Percentiles rank a stretch among this genome's conserved stretches.
These are phyloP conservation scores for Dryadomyces quercus-mongolicae DNA, from an alignment of 2,329 filamentous ascomycete species.

Conservation along the genomic window DNA sequence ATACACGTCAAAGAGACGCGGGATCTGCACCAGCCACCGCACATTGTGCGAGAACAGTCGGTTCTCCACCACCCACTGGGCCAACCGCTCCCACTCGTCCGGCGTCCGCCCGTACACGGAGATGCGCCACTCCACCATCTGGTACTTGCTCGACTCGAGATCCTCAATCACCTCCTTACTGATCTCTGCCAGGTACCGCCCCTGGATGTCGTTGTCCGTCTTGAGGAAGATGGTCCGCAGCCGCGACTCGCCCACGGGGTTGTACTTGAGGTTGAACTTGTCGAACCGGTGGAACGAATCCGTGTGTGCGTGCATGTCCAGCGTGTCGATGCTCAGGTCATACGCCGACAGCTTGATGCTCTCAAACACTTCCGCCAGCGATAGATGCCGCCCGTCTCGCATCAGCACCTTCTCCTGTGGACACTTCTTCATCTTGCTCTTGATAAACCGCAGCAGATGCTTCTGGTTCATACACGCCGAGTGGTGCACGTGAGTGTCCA, in stretches of 20 bases:
- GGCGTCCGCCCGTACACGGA: slow-evolving; percentile 89
- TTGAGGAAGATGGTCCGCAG: slow-evolving; percentile 97
- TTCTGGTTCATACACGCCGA: slow-evolving; percentile 99
- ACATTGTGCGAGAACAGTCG: slow-evolving; percentile 97
- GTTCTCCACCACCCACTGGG: slow-evolving; percentile 95
- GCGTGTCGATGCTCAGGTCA: slow-evolving; percentile 92
- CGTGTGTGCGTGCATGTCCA: slow-evolving; percentile 98
- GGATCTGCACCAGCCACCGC: slow-evolving; percentile 92
- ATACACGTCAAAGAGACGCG: slow-evolving; percentile 90
- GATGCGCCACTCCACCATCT: slow-evolving; percentile 99
- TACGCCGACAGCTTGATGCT: slow-evolving; percentile 97
- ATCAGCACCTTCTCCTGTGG: slow-evolving; percentile 89
- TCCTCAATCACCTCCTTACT: slow-evolving; percentile 97
- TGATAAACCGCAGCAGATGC: slow-evolving; percentile 94
- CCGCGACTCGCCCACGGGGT: slow-evolving; percentile 89
- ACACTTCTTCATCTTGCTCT: slow-evolving; percentile 99
- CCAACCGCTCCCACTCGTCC: slow-evolving; percentile 95
- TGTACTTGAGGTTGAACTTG: slow-evolving; percentile 99
- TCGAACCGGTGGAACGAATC: slow-evolving; percentile 98
- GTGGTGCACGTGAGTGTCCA: slow-evolving; percentile 97
- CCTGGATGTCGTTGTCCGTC: slow-evolving; percentile 95
- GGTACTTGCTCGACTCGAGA: slow-evolving; percentile 96
- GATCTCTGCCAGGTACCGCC: slow-evolving; percentile 91
- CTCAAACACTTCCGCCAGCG: slow-evolving; percentile 85
- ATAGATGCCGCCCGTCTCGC: slow-evolving; percentile 84